These are phyloP conservation scores for Starmerella bombicola DNA, from an alignment of 805 yeast species.

Conservation along the genomic window DNA sequence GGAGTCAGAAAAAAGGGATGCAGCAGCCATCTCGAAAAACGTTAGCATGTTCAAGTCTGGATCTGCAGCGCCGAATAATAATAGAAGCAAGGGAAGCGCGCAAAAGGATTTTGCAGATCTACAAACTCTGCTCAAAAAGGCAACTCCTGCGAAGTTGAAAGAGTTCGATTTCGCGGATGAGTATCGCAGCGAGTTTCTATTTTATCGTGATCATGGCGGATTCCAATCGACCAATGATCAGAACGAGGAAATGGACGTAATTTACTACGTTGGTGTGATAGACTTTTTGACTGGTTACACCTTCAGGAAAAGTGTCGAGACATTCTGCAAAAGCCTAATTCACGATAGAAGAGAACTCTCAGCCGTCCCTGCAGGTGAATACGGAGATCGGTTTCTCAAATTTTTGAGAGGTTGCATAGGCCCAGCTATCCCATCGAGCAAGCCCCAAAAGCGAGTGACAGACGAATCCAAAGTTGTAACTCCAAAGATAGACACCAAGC, in stretches of 20 bases:
- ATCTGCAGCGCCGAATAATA: too few species aligned
- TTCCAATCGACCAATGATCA: constrained; percentile 55
- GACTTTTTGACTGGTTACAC: constrained; percentile 67
- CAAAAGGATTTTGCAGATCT: constrained; percentile 27
- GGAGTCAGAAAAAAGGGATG: constrained; percentile 8
- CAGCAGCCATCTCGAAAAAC: constrained; percentile 10
- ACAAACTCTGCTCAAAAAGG: constrained; percentile 26
- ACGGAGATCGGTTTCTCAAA: constrained; percentile 70
- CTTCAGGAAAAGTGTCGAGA: constrained; percentile 63
- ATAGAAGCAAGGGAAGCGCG: neutral
- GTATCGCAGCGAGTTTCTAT: constrained; percentile 35
- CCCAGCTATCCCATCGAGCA: constrained; percentile 15
- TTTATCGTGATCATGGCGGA: constrained; percentile 78
- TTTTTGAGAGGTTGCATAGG: constrained; percentile 39
- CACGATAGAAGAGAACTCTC: constrained; percentile 62
- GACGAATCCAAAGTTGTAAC: neutral
- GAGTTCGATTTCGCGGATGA: constrained; percentile 27
- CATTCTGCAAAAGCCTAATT: constrained; percentile 65
- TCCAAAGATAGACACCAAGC: neutral
- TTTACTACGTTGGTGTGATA: constrained; percentile 85
- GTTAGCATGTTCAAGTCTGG: neutral
- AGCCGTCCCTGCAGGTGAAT: constrained; percentile 82
- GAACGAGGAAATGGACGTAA: constrained; percentile 47
- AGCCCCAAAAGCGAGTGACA: constrained; percentile 9
- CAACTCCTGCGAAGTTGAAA: constrained; percentile 28